These are phyloP conservation scores for Nakataea oryzae DNA, from an alignment of 2,329 filamentous ascomycete genomes.

Conservation along the genomic window DNA sequence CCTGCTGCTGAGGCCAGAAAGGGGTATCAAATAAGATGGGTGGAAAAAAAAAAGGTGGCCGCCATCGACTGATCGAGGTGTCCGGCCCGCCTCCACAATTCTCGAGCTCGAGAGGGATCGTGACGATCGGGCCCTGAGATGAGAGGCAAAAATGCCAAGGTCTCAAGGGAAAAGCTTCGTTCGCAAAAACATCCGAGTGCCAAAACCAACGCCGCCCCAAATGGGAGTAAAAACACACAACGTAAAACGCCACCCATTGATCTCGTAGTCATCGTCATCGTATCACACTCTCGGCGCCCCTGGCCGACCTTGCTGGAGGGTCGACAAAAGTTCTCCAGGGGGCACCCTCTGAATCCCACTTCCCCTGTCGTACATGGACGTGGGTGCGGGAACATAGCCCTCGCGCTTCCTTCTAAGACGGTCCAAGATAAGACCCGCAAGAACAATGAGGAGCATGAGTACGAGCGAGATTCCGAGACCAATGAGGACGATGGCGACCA, in stretches of 20 bases:
- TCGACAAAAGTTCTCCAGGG: slow-evolving; percentile 48
- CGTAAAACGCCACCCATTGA: not conserved
- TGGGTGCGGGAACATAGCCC: slow-evolving; percentile 70
- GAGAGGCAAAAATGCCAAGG: not conserved
- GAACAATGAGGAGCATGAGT: slow-evolving; percentile 67
- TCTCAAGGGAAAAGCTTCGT: not conserved
- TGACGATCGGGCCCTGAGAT: not conserved
- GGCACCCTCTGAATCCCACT: slow-evolving; percentile 50
- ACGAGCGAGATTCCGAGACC: slow-evolving; percentile 68
- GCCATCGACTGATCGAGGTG: not conserved
- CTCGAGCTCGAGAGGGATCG: not conserved
- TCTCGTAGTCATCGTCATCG: not conserved
- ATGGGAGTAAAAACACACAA: not conserved
- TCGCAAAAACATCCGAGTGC: not conserved
- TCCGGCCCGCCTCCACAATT: not conserved
- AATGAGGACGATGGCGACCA: slow-evolving; percentile 73
- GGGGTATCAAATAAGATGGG: slow-evolving; percentile 1
- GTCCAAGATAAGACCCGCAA: slow-evolving; percentile 65
- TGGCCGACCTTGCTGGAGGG: slow-evolving; percentile 34
- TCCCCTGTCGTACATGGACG: slow-evolving; percentile 49
- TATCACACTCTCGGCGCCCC: slow-evolving; percentile 40
- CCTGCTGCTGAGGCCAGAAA: not conserved
- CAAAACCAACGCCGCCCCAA: not conserved
- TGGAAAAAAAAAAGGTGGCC: not conserved
- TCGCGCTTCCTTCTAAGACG: slow-evolving; percentile 66